Evolutionary conservation across 2,329 filamentous ascomycete species (phyloP), one percentile per base, ranked within the genome.

Genomic region (Apiospora pterosperma): DNA sequence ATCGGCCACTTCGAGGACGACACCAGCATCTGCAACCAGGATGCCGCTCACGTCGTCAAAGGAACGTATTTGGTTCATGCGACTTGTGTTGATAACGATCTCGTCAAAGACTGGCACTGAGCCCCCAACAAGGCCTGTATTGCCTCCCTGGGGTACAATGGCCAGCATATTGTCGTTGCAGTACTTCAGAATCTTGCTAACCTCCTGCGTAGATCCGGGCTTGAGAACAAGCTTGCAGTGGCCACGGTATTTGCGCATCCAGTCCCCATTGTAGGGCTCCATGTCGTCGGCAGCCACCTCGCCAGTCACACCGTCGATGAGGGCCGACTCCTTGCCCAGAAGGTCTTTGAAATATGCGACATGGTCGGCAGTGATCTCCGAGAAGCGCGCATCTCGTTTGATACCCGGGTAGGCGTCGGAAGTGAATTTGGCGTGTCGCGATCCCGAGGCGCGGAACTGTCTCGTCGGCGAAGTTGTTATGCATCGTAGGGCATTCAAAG

Each of bases 231-330:
- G 82, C 74, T 90, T 88, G 67, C 92, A 89, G 78, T 97, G 93
- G 36, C 96, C 96, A 67, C 92, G 90, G 82, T 97, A 99, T 81
- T 99, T 99, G 79, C 92, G 90, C 94, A 99, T 97, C 96, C 96
- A 99, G 80, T 99, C 96, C 75, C 90, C 88, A 79, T 99, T 99
- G 85, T 93, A 99, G 8, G 92, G 87, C 76, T 96, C 92, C 69
- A 98, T 85, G 75, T 98, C 96, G 72, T 92, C 91, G 2, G 84
- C 81, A 16, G 88, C 76, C 36, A 80, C 88, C 77, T 94, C 88
- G 70, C 87, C 79, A 4, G 88, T 92, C 63, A 97, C 85, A 61
- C 92, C 92, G 75, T 97, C 94, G 67, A 98, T 87, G 62, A 97
- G 84, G 2, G 93, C 93, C 39, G 91, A 92, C 39, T 90, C 88